phyloP scores from a whole-genome alignment of 495 filamentous ascomycete genomes.

The Bombardia bombarda region DNA sequence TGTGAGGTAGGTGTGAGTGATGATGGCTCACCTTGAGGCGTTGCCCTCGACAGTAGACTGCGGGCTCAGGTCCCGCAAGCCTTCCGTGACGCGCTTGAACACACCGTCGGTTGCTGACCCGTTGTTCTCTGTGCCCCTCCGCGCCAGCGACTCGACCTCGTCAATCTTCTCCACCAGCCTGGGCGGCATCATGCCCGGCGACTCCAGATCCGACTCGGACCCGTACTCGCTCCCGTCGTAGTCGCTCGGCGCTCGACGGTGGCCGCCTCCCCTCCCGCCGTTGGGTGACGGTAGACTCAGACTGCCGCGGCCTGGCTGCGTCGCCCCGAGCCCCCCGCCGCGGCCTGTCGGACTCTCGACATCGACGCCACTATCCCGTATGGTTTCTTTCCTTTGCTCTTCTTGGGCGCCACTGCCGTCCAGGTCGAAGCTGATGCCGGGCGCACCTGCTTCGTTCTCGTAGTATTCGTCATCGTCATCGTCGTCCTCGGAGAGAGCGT shows the following conservation, averaged over 20 bases:
- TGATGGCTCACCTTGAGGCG: conserved; percentile 55
- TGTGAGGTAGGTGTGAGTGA: conserved; percentile 5
- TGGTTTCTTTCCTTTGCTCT: conserved; percentile 5
- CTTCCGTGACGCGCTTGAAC: conserved; percentile 63
- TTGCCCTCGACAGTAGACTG: conserved; percentile 75
- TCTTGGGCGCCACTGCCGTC: conserved; percentile 9
- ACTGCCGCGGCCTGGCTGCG: conserved; percentile 17
- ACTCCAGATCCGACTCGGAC: conserved; percentile 66
- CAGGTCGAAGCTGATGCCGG: conserved; percentile 21
- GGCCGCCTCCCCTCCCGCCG: conserved; percentile 23
- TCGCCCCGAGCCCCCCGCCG: neutral
- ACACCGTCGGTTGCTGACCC: conserved; percentile 60
- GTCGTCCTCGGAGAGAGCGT: conserved; percentile 47
- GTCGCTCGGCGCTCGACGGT: conserved; percentile 39
- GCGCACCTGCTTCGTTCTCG: conserved; percentile 34
- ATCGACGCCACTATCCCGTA: conserved; percentile 40
- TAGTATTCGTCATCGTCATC: conserved; percentile 59
- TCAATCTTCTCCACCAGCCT: conserved; percentile 68
- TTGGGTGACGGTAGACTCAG: conserved; percentile 30
- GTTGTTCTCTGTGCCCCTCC: conserved; percentile 64
- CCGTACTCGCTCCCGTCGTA: conserved; percentile 58
- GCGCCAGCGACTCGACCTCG: conserved; percentile 64
- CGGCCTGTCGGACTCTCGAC: conserved; percentile 26
- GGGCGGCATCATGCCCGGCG: conserved; percentile 63
- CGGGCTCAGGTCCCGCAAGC: conserved; percentile 68